Base-by-base conservation (phyloP, 495 filamentous ascomycete species). In the Margaritispora aquatica region DNA sequence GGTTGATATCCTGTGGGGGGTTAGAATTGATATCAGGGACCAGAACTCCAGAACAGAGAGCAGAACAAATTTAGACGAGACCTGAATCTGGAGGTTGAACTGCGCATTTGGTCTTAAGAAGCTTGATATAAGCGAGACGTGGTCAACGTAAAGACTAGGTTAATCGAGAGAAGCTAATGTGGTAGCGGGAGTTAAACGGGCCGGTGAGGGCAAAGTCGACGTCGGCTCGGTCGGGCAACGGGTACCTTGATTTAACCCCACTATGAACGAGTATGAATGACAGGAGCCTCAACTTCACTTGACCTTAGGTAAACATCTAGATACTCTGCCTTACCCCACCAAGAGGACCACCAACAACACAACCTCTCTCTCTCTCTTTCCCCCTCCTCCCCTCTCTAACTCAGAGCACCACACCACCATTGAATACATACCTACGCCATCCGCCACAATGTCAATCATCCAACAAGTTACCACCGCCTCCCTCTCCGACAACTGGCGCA, bases 401-500 rank as follows among this genome's bases (percentile, higher is more conserved):
- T 47, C 1, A 23, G 21, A 26, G 8, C 49, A 44, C 41, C 29
- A 9, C 51, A 27, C 49, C 54, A 17, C 22, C 26, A 1, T 44
- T 22, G 4, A 19, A 22, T 17, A 44, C 20, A 26, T 1, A 29
- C 19, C 48, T 2, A n/a, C 47, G 41, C 31, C 31, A 15, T 5
- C 51, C 57, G 36, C 24, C 54, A 60, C 61, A 41, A 83, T 83
- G 80, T 82, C 79, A 38, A 78, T 83, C 62, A 80, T 82, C 67
- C 80, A 81, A 63, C 77, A 82, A 65, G 74, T 78, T 68, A 76
- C 74, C 49, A 51, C 66, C 29, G 73, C 79, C 31, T 71, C 78
- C 57, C 73, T 83, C 23, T 68, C 69, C 69, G 80, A 83, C 65
- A 77, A 77, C 79, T 96, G 89, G 85, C 89, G 92, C 70, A 96